A percentile compares a stretch with the other conserved stretches of the same genome.
phyloP scores from a whole-genome alignment of 345 rosid genomes.

The Excoecaria agallocha region DNA sequence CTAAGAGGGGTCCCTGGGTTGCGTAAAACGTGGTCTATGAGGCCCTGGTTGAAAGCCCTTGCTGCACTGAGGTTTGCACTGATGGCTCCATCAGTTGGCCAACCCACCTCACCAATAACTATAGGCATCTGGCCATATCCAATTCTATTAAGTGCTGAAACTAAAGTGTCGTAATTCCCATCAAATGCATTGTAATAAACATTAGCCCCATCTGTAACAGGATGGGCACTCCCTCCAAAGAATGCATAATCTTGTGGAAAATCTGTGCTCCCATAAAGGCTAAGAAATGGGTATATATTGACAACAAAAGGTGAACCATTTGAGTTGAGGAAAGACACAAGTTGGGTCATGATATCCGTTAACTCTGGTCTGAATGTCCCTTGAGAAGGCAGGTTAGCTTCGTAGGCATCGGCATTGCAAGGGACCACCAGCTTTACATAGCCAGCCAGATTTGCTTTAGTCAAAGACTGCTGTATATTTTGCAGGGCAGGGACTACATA shows the following conservation, averaged over 20 bases:
- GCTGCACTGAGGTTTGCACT: slow-evolving; percentile 89
- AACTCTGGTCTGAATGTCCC: slow-evolving; percentile 89
- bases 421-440: slow-evolving; percentile 85
- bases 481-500: slow-evolving; percentile 76
- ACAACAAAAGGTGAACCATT: slow-evolving; percentile 88
- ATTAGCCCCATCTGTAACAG: slow-evolving; percentile 75
- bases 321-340: slow-evolving; percentile 78
- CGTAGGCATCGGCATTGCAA: slow-evolving; percentile 96
- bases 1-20: slow-evolving; percentile 88
- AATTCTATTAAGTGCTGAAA: slow-evolving; percentile 74
- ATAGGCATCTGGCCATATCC: slow-evolving; percentile 91
- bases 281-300: slow-evolving; percentile 94
- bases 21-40: slow-evolving; percentile 59
- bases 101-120: slow-evolving; percentile 91
- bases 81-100: slow-evolving; percentile 88
- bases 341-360: slow-evolving; percentile 72
- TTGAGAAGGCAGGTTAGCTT: slow-evolving; percentile 75
- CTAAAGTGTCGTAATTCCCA: slow-evolving; percentile 89
- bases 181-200: slow-evolving; percentile 87
- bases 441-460: slow-evolving; percentile 73
- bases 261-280: slow-evolving; percentile 82
- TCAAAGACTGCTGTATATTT: slow-evolving; percentile 82
- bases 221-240: slow-evolving; percentile 76
- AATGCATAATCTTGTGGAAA: slow-evolving; percentile 96
- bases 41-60: slow-evolving; percentile 84